Conservation (phyloP, 129 eudicot species). For the Gnaphalium uliginosum region DNA sequence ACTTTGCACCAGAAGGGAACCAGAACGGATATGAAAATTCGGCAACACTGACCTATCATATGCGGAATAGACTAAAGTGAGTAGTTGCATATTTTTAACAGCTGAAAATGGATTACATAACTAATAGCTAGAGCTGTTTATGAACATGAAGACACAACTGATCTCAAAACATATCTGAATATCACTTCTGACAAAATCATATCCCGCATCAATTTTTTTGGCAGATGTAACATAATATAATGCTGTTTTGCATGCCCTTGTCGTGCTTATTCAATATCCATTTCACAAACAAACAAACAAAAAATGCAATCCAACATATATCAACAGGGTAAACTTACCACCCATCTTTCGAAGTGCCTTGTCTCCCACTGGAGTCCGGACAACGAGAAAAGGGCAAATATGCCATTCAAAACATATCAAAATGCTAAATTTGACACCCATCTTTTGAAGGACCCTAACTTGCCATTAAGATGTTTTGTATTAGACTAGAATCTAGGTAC, state of each 20-base stretch:
- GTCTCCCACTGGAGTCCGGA: not conserved
- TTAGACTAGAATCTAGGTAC: not conserved
- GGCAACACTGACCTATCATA: conserved; percentile 69
- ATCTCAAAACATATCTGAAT: not conserved
- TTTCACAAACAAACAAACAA: not conserved
- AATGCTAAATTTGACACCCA: not conserved
- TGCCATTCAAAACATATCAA: not conserved
- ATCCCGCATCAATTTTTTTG: conserved; percentile 4
- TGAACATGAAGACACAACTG: conserved; percentile 3
- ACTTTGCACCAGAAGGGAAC: conserved; percentile 78
- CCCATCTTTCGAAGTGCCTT: not conserved
- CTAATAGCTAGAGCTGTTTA: conserved; percentile 8
- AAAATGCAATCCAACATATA: too few relatives aligned
- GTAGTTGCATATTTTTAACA: conserved; percentile 22
- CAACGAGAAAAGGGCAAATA: not conserved
- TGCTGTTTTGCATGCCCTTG: conserved; percentile 1
- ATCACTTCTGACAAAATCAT: conserved; percentile 7
- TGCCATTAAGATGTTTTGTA: not conserved
- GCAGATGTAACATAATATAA: not conserved
- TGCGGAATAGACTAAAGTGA: conserved; percentile 26
- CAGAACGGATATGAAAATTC: conserved; percentile 85
- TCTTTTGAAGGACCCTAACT: not conserved
- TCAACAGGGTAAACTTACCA: not conserved
- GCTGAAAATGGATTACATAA: conserved; percentile 5
- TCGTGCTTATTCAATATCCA: not conserved